These are phyloP conservation scores for Simmondsia chinensis DNA, from an alignment of 148 eudicot genomes.

Conservation along the genomic window DNA sequence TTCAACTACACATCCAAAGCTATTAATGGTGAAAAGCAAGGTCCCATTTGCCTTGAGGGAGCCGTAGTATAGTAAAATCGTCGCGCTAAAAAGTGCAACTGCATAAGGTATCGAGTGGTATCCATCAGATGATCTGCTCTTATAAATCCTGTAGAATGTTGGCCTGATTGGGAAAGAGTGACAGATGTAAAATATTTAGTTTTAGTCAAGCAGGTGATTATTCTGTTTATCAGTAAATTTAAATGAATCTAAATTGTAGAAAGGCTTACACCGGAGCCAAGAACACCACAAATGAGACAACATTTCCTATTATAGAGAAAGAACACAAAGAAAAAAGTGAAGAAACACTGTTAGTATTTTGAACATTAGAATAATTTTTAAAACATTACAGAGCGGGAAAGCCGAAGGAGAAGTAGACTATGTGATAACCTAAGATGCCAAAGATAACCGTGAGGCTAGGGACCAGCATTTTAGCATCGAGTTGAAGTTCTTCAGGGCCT, in stretches of 20 bases:
- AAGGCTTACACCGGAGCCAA: constrained; percentile 34
- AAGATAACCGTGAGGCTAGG: constrained; percentile 23
- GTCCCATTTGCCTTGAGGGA: constrained; percentile 37
- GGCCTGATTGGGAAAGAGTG: constrained; percentile 31
- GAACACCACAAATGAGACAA: constrained; percentile 39
- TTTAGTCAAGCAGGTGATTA: not conserved
- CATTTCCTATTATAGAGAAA: constrained; percentile 22
- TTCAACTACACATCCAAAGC: constrained; percentile 51
- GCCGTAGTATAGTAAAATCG: constrained; percentile 47
- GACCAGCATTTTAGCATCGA: constrained; percentile 10
- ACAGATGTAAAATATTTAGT: not conserved
- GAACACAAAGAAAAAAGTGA: not conserved
- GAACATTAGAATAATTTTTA: not conserved
- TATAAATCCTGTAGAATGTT: constrained; percentile 45
- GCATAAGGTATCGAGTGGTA: constrained; percentile 51
- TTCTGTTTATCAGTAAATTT: not conserved
- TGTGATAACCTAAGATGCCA: constrained; percentile 30
- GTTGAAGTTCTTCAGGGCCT: constrained; percentile 10
- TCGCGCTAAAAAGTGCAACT: constrained; percentile 55
- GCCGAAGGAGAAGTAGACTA: not conserved
- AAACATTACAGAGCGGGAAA: constrained; percentile 1
- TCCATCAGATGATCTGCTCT: constrained; percentile 49
- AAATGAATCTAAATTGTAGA: not conserved
- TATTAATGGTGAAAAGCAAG: constrained; percentile 44
- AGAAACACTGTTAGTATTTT: not conserved